phyloP scores from a whole-genome alignment of 1,284 basidiomycete genomes.

The Taiwanofungus camphoratus region DNA sequence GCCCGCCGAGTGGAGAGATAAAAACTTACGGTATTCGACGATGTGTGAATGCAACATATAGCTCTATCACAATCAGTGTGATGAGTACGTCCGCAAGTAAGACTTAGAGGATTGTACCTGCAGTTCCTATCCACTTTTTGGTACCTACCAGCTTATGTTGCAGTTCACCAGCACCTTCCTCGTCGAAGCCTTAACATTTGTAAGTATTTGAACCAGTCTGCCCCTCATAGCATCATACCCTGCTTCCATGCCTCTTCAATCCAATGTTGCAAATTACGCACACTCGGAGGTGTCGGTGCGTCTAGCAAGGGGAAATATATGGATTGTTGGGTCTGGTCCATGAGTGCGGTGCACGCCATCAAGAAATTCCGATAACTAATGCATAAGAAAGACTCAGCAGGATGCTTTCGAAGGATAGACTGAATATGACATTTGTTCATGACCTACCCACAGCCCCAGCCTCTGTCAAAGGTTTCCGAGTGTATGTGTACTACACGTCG shows the following conservation, averaged over 20 bases:
- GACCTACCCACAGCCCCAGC: conserved; percentile 71
- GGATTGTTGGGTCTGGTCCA: conserved; percentile 56
- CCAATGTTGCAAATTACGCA: conserved; percentile 70
- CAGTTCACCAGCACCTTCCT: conserved; percentile 58
- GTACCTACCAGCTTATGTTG: conserved; percentile 54
- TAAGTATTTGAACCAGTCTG: no score
- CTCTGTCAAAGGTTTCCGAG: conserved; percentile 51
- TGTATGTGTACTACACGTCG: conserved; percentile 56
- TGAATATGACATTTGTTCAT: neutral
- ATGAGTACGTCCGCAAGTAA: conserved; percentile 1
- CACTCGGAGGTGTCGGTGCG: conserved; percentile 52
- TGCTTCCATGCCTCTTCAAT: conserved; percentile 76
- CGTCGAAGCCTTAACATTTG: conserved; percentile 62
- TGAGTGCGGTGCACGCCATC: conserved; percentile 73
- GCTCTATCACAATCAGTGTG: conserved; percentile 34
- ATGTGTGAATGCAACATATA: conserved; percentile 64
- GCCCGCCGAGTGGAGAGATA: neutral
- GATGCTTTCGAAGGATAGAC: neutral
- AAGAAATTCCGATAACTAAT: conserved; percentile 81
- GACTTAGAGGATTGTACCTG: conserved; percentile 37
- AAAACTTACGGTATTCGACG: conserved; percentile 70
- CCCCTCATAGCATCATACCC: conserved; percentile 40
- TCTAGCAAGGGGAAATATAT: conserved; percentile 57
- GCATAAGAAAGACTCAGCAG: neutral
- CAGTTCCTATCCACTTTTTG: conserved; percentile 75